Evolutionary conservation across 2,329 filamentous ascomycete genomes (phyloP), one percentile per base, ranked within the genome.

Genomic region (Calycina marina): DNA sequence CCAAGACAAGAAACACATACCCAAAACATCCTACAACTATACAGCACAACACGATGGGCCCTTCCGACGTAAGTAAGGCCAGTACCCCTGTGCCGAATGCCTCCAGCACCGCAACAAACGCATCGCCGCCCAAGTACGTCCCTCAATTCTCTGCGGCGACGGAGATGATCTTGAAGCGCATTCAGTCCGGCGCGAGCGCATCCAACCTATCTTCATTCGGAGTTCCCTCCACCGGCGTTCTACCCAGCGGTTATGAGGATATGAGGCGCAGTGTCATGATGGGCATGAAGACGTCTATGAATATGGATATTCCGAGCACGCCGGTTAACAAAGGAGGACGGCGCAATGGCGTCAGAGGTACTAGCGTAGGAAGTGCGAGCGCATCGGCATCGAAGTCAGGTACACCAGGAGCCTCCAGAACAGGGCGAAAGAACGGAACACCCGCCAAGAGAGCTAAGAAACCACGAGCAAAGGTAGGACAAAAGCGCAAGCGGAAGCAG

Each of bases 91-190:
- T 29, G n/a, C n/a, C n/a, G n/a, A n/a, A n/a, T n/a, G n/a, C n/a
- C n/a, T n/a, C n/a, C n/a, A n/a, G n/a, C n/a, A 30, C 11, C 12
- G 33, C 16, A 22, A 40, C 45, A 25, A 31, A 34, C 11, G 33
- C 39, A 12, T 45, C 47, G 16, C 45, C 48, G 37, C 44, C 47
- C 5, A 48, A 50, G 44, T 53, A 52, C 35, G 44, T 52, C 1
- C 50, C 49, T 24, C 47, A 52, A 31, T 53, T 55, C 40, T 52
- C 50, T 41, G 52, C 51, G 22, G 40, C 51, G 10, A 55, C 52
- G 2, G 50, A 53, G 32, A 52, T 53, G 50, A 55, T 55, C 20
- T 44, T 55, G 20, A 50, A 52, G 40, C 49, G 52, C 25, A 52
- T 54, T 28, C 44, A 50, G 26, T 46, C 48, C 13, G 47, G 51